These are phyloP conservation scores for Ambrosia trifida DNA, from an alignment of 129 eudicot genomes.

Conservation along the genomic window DNA sequence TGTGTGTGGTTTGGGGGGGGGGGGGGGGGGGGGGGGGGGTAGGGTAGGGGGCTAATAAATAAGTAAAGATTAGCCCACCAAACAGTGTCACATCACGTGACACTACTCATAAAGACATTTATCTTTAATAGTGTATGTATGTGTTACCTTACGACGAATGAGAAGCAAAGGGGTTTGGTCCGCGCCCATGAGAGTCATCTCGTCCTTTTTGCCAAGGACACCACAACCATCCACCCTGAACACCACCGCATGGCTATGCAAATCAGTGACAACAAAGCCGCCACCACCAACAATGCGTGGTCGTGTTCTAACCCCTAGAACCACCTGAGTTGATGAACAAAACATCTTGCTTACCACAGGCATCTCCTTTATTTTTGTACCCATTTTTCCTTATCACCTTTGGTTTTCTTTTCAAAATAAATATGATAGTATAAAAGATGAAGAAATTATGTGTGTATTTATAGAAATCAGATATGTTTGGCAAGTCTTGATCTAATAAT, in stretches of 20 bases:
- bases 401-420: neutral
- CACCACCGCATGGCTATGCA: conserved; percentile 47
- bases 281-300: conserved; percentile 78
- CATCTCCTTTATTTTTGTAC: conserved; percentile 39
- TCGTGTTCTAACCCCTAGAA: conserved; percentile 63
- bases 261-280: conserved; percentile 66
- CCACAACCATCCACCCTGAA: conserved; percentile 91
- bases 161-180: conserved; percentile 64
- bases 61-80: too few relatives aligned
- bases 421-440: neutral
- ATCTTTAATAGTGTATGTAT: too few relatives aligned
- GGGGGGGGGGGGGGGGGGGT: too few relatives aligned
- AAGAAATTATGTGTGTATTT: conserved; percentile 6
- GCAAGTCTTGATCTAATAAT: conserved; percentile 34
- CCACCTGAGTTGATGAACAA: conserved; percentile 60
- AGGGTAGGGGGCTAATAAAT: too few relatives aligned
- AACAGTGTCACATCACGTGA: too few relatives aligned
- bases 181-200: conserved; percentile 62
- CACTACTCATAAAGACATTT: too few relatives aligned
- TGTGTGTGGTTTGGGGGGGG: too few relatives aligned
- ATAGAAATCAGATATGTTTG: conserved; percentile 39
- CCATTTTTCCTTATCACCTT: conserved; percentile 18
- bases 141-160: conserved; percentile 69
- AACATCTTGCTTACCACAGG: conserved; percentile 69
- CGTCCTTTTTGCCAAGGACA: conserved; percentile 65